A percentile compares a stretch with the other conserved stretches of the same genome.
Evolutionary conservation across 2,329 filamentous ascomycete species (phyloP).

Genomic region (Claviceps arundinis): DNA sequence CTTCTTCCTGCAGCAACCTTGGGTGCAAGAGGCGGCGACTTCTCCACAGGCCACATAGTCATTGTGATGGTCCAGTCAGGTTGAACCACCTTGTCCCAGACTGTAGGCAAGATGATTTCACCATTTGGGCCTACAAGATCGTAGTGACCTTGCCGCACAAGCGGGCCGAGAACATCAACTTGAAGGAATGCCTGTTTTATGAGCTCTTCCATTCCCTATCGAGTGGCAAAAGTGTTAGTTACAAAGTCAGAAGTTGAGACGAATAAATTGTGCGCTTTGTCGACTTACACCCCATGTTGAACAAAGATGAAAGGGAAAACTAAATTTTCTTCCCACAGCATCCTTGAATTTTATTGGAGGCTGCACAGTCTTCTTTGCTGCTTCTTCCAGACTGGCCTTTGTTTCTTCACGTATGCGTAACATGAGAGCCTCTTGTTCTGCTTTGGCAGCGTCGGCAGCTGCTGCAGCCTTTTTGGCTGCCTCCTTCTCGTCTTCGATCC

Average conservation of each 20-base stretch:
- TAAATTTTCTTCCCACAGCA: constrained; percentile 81
- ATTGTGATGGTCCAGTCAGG: constrained; percentile 48
- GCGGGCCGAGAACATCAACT: constrained; percentile 61
- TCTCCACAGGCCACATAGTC: constrained; percentile 47
- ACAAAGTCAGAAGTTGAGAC: too few relatives aligned
- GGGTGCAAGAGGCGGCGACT: constrained; percentile 11
- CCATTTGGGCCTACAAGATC: constrained; percentile 67
- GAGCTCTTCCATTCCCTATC: constrained; percentile 70
- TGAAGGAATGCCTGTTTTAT: constrained; percentile 76
- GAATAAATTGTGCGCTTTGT: neutral
- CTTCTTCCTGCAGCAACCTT: constrained; percentile 1
- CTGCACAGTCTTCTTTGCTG: constrained; percentile 45
- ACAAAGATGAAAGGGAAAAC: constrained; percentile 78
- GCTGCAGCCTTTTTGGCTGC: constrained; percentile 27
- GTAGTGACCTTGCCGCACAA: constrained; percentile 67
- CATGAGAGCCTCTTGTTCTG: constrained; percentile 45
- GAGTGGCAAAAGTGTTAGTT: constrained; percentile 5
- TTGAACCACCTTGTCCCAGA: constrained; percentile 72
- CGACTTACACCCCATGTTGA: constrained; percentile 65
- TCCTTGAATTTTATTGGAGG: constrained; percentile 82
- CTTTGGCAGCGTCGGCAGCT: constrained; percentile 33
- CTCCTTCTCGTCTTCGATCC: constrained; percentile 26
- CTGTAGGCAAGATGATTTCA: constrained; percentile 64
- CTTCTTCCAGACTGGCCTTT: constrained; percentile 34
- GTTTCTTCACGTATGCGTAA: constrained; percentile 44